These are phyloP conservation scores for Dioscorea dumetorum DNA, from an alignment of 106 monocot genomes.

Conservation along the genomic window DNA sequence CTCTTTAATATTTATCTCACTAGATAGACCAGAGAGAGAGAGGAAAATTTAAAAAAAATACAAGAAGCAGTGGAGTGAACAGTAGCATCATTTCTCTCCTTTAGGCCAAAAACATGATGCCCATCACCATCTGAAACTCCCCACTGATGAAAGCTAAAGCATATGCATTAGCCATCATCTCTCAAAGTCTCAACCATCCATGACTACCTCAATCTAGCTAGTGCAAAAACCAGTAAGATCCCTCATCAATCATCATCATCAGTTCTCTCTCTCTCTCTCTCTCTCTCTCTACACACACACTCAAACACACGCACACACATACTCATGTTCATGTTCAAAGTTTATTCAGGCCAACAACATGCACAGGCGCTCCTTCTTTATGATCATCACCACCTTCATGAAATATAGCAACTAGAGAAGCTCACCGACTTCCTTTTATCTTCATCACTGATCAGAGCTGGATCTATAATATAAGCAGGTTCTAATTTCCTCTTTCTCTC, in stretches of 20 bases:
- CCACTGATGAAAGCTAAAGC: not conserved
- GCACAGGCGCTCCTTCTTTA: no score
- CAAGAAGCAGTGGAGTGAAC: not conserved
- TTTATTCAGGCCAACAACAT: no score
- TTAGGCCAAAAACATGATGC: not conserved
- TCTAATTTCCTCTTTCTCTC: not conserved
- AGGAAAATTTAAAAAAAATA: not conserved
- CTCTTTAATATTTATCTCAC: not conserved
- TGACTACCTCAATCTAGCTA: not conserved
- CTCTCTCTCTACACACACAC: no score
- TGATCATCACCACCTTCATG: no score
- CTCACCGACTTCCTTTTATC: no score
- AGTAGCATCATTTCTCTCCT: not conserved
- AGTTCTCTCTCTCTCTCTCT: not conserved
- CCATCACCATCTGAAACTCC: not conserved
- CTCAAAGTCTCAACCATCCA: not conserved
- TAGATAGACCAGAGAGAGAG: not conserved
- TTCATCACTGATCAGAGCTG: no score
- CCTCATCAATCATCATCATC: not conserved
- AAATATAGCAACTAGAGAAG: no score
- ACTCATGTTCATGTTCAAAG: no score
- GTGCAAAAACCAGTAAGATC: not conserved
- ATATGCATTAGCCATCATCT: not conserved
- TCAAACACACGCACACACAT: no score
- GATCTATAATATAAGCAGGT: no score